phyloP scores from a whole-genome alignment of 352 stramenopile species.

The Hyaloperonospora brassicae region DNA sequence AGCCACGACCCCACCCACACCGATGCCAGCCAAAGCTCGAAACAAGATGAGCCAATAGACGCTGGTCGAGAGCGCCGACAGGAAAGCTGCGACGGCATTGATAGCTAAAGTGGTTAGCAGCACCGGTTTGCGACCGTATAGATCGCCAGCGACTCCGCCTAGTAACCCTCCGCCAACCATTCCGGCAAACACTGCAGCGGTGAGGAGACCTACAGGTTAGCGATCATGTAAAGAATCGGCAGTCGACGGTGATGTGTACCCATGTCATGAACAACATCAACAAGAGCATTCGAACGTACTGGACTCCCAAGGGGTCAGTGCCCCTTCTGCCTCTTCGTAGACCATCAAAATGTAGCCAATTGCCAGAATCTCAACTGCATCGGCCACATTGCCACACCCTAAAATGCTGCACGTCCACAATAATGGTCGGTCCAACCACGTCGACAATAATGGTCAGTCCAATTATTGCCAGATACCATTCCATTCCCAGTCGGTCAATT shows the following conservation, averaged over 20 bases:
- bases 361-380: constrained; percentile 86
- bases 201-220: constrained; percentile 55
- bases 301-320: constrained; percentile 63
- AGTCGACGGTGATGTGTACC: not conserved
- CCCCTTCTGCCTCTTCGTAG: constrained; percentile 56
- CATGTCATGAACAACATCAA: not conserved
- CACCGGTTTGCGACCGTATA: constrained; percentile 73
- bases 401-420: constrained; percentile 35
- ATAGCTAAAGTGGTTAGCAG: constrained; percentile 70
- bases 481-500: not conserved
- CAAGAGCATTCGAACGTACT: constrained; percentile 26
- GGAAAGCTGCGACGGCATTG: constrained; percentile 65
- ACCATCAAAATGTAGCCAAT: constrained; percentile 86
- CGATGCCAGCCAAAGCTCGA: constrained; percentile 48
- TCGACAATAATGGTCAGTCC: constrained; percentile 20
- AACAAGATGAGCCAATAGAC: constrained; percentile 78
- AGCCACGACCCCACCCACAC: constrained; percentile 83
- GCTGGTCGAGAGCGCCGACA: constrained; percentile 64
- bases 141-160: constrained; percentile 64
- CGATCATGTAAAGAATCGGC: constrained; percentile 7
- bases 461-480: constrained; percentile 14
- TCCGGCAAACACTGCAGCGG: constrained; percentile 81
- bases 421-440: not conserved
- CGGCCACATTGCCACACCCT: constrained; percentile 78
- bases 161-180: constrained; percentile 82